A percentile compares a stretch with the other conserved stretches of the same genome.
These are phyloP conservation scores for Aurantiochytrium sp. DNA, from an alignment of 108 stramenopile species.

Conservation along the genomic window DNA sequence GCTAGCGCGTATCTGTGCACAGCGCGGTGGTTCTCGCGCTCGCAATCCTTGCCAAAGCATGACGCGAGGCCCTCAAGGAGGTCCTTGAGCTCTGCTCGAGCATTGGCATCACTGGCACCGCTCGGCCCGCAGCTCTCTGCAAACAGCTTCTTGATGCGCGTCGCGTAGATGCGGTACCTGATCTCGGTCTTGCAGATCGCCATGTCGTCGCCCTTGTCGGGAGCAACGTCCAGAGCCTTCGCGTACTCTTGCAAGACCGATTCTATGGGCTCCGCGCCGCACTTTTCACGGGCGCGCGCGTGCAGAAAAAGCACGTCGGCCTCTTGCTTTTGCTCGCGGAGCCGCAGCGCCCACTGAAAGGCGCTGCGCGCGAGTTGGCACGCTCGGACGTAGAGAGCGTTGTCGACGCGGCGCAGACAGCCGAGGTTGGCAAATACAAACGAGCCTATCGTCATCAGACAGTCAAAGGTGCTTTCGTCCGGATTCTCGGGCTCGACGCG, in stretches of 20 bases:
- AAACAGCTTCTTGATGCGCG: neutral
- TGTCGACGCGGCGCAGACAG: neutral
- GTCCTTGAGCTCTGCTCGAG: neutral
- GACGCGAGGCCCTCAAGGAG: neutral
- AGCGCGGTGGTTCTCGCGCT: neutral
- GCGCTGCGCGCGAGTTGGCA: neutral
- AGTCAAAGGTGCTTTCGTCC: neutral
- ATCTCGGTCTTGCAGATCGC: neutral
- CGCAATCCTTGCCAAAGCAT: neutral
- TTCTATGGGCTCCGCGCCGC: neutral
- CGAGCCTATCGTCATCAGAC: neutral
- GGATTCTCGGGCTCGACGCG: neutral
- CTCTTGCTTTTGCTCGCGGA: neutral
- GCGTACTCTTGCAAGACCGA: neutral
- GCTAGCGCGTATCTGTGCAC: neutral
- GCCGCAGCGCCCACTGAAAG: neutral
- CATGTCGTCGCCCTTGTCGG: neutral
- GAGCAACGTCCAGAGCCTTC: neutral
- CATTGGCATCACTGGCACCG: too few species aligned
- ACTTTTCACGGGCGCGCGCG: neutral
- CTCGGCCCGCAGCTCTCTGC: too few species aligned
- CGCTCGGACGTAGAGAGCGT: neutral
- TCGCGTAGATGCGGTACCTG: neutral
- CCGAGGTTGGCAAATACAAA: neutral
- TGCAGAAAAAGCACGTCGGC: neutral